Evolutionary conservation across 1,139 yeast species (phyloP), one percentile per base, ranked within the genome.

Genomic region (Lodderomyces oxycetoniae): DNA sequence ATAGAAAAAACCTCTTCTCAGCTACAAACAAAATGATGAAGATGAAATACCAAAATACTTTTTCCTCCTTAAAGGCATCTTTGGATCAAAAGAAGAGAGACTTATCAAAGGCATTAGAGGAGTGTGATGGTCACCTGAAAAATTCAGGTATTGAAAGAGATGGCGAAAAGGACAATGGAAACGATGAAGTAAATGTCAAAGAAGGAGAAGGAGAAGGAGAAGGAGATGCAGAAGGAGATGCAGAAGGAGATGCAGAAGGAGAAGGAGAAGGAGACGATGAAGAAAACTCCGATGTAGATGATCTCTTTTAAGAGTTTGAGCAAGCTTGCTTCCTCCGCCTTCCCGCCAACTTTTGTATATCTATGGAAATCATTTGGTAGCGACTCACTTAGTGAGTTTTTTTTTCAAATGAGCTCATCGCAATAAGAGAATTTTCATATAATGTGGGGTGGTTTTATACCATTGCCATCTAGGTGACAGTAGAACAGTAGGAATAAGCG

Each of bases 11-110:
- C 47, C 74, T 87, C 32, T 76, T 72, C 12, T 80, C 81, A 38
- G 89, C 94, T 2, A 77, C 89, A 12, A 88, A 88, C 54, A 89
- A 89, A 48, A 82, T 91, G 64, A 72, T 91, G 77, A 79, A 82
- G 54, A 85, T 83, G 60, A 81, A 96, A 61, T 84, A 88, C 54
- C 74, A 82, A 49, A 93, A 84, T 45, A 87, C 86, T 36, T 83
- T 87, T 39, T 74, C 73, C 40, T 81, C 89, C 39, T 71, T 93
- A 48, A 82, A 79, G 56, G 79, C 81, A 33, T 96, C 93, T 44
- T 69, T 89, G 41, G 96, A 88, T 38, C 71, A 77, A 50, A 91
- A 91, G 66, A 77, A 76, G 61, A 69, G 83, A 39, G 91, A 84
- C 50, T 67, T 89, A 48, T 57, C 59, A 30, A 62, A 58, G 42